Base-by-base conservation (phyloP, 345 rosid genomes). In the Moringa oleifera region DNA sequence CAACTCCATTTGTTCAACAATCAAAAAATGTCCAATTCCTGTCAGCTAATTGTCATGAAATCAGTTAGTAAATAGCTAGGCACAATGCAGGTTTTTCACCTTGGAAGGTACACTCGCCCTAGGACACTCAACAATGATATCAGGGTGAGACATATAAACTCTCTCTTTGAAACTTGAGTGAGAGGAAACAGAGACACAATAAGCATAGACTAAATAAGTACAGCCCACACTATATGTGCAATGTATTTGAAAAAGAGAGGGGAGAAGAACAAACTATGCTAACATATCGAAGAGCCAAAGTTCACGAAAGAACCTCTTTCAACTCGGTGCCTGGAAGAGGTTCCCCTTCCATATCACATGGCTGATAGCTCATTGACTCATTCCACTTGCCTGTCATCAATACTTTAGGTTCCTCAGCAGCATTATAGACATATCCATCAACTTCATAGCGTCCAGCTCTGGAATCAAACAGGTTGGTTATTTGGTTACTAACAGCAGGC, bases 381-480 rank as follows among this genome's bases (percentile, higher is more conserved):
- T 86, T 86, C 92, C 92, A 86, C 75, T 88, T 85, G 65, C 96
- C 96, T 4, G 90, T 88, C 85, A 88, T 82, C 82, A 88, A 73
- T 72, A 88, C 63, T 60, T 83, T 85, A 20, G 96, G 92, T 65
- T 86, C 96, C 73, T 88, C 92, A 5, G 73, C 80, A 18, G 92
- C 88, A 63, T 80, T 82, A 67, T 86, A 88, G 21, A 86, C 90
- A 55, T 88, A 88, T 41, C 92, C 96, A 70, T 88, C 96, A 61
- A 88, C 91, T 74, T 88, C 96, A 71, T 80, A 88, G n/a, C 96
- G 85, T 63, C 92, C 92, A 70, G 96, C 63, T 37, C 96, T 88
- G 84, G 62, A 60, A 73, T 59, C n/a, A 66, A 69, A 33, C 61
- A 10, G 53, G 49, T 23, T 41, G 47, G 6, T n/a, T 50, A 58